These are phyloP conservation scores for Aspergillus aculeatus DNA, from an alignment of 2,329 filamentous ascomycete genomes.

Conservation along the genomic window DNA sequence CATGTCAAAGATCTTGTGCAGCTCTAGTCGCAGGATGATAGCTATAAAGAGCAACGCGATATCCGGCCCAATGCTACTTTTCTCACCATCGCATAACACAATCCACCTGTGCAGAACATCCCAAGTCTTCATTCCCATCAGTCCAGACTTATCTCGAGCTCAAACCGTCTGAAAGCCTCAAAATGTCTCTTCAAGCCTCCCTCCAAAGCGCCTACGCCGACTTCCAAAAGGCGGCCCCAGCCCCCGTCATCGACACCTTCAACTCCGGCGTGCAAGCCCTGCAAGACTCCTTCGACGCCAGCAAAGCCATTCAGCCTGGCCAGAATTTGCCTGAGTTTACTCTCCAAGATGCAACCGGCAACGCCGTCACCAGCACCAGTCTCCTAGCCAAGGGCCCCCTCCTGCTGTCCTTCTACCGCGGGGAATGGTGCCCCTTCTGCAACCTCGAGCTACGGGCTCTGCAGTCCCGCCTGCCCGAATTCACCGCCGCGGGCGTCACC, in stretches of 20 bases:
- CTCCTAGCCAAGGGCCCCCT: conserved; percentile 1
- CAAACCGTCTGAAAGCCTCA: background rate
- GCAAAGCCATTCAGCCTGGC: background rate
- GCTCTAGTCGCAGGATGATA: no score
- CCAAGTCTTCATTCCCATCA: no score
- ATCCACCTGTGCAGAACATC: no score
- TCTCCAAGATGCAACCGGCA: background rate
- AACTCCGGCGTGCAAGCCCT: background rate
- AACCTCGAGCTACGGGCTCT: background rate
- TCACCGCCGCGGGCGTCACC: background rate
- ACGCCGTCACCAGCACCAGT: background rate
- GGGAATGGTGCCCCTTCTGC: conserved; percentile 11
- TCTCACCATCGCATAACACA: no score
- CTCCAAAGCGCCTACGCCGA: background rate
- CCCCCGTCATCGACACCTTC: background rate
- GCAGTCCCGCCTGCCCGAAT: background rate
- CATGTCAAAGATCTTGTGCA: no score
- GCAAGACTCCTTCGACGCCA: background rate
- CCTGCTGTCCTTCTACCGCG: conserved; percentile 10
- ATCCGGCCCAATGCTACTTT: no score
- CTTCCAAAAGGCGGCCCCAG: conserved; percentile 1
- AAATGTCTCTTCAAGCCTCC: background rate
- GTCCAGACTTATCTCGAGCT: no score
- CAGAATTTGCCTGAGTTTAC: background rate
- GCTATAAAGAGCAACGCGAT: no score